These are phyloP conservation scores for Emergomyces pasteurianus DNA, from an alignment of 2,329 filamentous ascomycete species.

Conservation along the genomic window DNA sequence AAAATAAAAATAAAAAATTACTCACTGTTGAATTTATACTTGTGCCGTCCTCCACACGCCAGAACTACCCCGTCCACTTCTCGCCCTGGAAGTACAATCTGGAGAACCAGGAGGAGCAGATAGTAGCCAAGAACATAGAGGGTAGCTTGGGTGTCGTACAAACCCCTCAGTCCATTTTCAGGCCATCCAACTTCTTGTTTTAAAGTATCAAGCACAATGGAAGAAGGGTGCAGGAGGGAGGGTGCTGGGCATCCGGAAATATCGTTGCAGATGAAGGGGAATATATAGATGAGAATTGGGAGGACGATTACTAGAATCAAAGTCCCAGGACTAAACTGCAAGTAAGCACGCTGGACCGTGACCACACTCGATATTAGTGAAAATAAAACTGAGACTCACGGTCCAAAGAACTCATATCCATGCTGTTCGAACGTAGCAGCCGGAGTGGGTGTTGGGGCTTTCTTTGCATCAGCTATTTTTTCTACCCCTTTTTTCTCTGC, in stretches of 20 bases:
- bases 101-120: constrained; percentile 59
- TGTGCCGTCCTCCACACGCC: constrained; percentile 57
- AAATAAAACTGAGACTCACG: background rate
- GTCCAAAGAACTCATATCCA: constrained; percentile 2
- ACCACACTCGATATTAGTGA: constrained; percentile 7
- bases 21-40: constrained; percentile 70
- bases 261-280: constrained; percentile 84
- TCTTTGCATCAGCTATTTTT: background rate
- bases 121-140: constrained; percentile 69
- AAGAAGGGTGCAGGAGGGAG: constrained; percentile 60
- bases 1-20: background rate
- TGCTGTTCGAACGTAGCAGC: background rate
- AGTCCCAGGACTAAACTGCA: constrained; percentile 5
- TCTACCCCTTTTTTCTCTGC: background rate
- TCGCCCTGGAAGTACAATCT: constrained; percentile 63
- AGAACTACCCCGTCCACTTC: constrained; percentile 60
- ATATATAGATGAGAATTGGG: constrained; percentile 64
- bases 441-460: background rate
- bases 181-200: constrained; percentile 78
- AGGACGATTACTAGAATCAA: constrained; percentile 60
- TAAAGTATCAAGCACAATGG: constrained; percentile 57
- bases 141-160: constrained; percentile 58
- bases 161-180: constrained; percentile 52
- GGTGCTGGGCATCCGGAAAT: constrained; percentile 81
- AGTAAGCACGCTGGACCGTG: background rate